Conservation (phyloP, 139 green algal species). For the Chlamydomonas schloesseri region DNA sequence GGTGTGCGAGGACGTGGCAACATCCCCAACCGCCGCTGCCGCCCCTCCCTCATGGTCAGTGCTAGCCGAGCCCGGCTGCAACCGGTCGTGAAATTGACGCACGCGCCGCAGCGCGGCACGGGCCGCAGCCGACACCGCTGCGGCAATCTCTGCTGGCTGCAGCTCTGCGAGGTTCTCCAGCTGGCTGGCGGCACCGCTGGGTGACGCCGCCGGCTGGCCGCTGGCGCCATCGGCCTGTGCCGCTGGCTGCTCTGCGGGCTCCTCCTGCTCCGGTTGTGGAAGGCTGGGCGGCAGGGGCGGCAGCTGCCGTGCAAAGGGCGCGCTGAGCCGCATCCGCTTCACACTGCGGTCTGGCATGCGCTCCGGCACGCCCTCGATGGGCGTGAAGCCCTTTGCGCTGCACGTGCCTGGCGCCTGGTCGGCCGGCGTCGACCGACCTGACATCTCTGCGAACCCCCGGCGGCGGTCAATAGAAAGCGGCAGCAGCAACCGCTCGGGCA, state of each 20-base stretch:
- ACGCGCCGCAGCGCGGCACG: neutral
- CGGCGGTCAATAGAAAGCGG: neutral
- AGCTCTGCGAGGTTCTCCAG: neutral
- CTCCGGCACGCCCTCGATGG: conserved; percentile 58
- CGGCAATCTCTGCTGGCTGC: neutral
- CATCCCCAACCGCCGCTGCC: too few species aligned
- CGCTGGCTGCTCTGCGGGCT: neutral
- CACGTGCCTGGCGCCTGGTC: neutral
- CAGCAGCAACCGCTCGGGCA: conserved; percentile 43
- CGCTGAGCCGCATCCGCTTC: neutral
- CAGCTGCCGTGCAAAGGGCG: neutral
- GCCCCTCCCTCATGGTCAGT: neutral
- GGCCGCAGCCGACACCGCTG: neutral
- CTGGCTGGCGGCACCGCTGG: too few species aligned
- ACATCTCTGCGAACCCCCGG: neutral
- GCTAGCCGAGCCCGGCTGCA: neutral
- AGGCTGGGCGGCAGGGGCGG: neutral
- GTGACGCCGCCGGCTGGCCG: neutral
- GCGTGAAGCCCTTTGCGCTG: conserved; percentile 13
- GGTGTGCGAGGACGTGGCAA: neutral
- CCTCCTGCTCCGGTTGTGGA: neutral
- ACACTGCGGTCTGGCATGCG: conserved; percentile 42
- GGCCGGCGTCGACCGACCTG: neutral
- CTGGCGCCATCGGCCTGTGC: neutral
- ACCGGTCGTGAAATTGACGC: neutral